Base-by-base conservation (phyloP, 176 grass and related monocot genomes). In the Metroxylon sagu region DNA sequence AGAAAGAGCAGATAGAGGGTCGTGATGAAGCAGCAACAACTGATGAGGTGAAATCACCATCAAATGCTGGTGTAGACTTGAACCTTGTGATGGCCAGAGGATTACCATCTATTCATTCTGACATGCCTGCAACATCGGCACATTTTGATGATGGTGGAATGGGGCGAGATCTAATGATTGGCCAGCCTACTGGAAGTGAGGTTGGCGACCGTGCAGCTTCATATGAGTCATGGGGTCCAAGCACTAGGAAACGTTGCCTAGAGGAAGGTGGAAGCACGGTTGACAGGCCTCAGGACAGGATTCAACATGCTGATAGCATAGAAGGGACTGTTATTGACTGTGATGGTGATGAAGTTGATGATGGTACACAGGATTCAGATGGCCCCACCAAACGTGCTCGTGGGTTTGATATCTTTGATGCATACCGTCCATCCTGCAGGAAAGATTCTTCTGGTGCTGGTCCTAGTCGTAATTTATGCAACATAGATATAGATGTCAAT, bases 131-230 rank as follows among this genome's bases (percentile, higher is more conserved):
- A 69, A 57, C 59, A 18, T 82, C 78, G 3, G 75, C 78, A 30
- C 70, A 62, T 53, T 78, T 78, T 39, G 73, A 49, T 54, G 77
- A 82, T 76, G 87, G 72, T 52, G 84, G 75, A 53, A 83, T 91
- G 93, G 93, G 93, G 52, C 88, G 87, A 49, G 84, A 97, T 88
- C 66, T 97, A 50, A 97, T 97, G 81, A 97, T 97, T 52, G 93
- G 87, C 57, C 81, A 85, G 56, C 87, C 93, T 70, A 78, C 93
- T 62, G 81, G 93, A 71, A 97, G 93, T 82, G 93, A 97, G 81
- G 84, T 91, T 71, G 93, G 93, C 72, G 93, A 88, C 64, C 85
- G 78, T 69, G 93, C 85, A 26, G 80, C 84, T 3, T 97, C 93
- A 29, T 85, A 88, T 67, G 93, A 97, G 66, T 97, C 93, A 48